These are phyloP conservation scores for Eutypella sp. DNA, from an alignment of 2,329 filamentous ascomycete species.

Conservation along the genomic window DNA sequence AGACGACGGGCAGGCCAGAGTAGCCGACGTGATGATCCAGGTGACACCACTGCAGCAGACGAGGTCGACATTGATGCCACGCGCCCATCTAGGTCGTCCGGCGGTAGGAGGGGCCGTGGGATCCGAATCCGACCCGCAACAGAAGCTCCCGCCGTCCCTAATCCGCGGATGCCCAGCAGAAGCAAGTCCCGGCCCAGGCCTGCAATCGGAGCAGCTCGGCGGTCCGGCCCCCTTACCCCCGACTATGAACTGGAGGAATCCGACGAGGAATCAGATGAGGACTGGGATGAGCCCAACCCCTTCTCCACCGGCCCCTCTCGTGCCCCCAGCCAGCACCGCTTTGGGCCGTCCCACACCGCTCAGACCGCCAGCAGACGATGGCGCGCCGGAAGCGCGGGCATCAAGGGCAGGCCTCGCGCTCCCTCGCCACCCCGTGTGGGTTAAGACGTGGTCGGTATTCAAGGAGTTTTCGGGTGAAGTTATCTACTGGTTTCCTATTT, in stretches of 20 bases:
- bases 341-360: neutral
- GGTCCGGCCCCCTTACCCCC: neutral
- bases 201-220: neutral
- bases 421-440: neutral
- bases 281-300: neutral
- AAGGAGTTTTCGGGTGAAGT: no score
- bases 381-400: neutral
- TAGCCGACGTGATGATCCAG: neutral
- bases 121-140: neutral
- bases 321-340: neutral
- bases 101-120: neutral
- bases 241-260: neutral
- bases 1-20: neutral
- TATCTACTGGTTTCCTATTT: no score
- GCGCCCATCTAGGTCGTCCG: neutral
- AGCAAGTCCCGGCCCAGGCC: neutral
- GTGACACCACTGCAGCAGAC: neutral
- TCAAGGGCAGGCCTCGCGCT: neutral
- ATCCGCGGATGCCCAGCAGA: neutral
- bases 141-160: neutral
- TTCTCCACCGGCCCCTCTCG: neutral
- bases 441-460: no score
- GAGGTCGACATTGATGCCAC: neutral
- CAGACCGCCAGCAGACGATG: neutral
- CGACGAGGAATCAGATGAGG: neutral